Evolutionary conservation across 495 filamentous ascomycete genomes (phyloP).

Genomic region (Penicillium bialowiezense): DNA sequence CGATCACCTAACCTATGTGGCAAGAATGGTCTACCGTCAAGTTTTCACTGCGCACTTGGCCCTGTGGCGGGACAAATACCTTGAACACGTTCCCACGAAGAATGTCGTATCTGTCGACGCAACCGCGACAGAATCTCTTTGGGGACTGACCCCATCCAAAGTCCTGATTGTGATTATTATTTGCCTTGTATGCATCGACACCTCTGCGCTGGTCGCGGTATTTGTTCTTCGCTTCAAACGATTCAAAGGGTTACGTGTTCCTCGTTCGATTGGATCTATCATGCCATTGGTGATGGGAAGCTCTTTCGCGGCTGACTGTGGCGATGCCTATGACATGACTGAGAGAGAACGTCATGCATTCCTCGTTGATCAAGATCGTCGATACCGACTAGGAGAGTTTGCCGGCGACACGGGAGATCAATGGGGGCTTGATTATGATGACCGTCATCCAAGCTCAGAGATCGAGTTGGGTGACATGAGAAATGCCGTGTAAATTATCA

Average conservation of each 20-base stretch:
- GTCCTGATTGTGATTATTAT: background rate
- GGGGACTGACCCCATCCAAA: background rate
- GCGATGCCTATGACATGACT: background rate
- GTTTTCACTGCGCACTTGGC: background rate
- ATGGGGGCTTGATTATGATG: background rate
- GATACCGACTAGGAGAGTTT: background rate
- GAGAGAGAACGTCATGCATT: background rate
- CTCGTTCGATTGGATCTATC: background rate
- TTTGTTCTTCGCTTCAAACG: background rate
- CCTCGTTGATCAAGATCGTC: background rate
- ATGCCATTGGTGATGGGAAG: background rate
- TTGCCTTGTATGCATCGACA: background rate
- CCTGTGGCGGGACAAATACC: background rate
- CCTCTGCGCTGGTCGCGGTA: background rate
- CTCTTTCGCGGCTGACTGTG: background rate
- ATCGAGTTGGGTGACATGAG: background rate
- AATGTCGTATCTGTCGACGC: background rate
- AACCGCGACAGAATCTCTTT: background rate
- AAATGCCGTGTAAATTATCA: background rate
- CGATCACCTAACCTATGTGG: background rate
- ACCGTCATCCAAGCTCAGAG: background rate
- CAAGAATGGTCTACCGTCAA: background rate
- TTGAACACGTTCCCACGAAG: background rate
- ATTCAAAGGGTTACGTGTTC: background rate
- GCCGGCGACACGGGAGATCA: background rate